Evolutionary conservation across 2,329 filamentous ascomycete species (phyloP), one percentile per base, ranked within the genome.

Genomic region (Neopestalotiopsis sp.): DNA sequence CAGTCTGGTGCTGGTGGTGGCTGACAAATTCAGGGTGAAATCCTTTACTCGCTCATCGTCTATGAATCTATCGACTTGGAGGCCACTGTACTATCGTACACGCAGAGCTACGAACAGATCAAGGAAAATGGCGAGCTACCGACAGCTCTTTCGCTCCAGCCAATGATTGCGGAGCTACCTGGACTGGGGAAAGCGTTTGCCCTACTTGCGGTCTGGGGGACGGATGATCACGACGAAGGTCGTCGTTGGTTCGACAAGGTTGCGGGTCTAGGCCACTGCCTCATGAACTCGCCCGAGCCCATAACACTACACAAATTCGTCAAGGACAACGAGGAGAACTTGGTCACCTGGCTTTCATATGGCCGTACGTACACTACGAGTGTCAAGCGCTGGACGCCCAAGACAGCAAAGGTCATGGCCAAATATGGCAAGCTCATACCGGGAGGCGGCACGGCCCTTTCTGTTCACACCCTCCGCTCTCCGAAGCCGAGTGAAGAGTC

Each of bases 161-260:
- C 78, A 24, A 69, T 77, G 13, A 71, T 78, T 0, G 68, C 79
- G 12, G 77, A 80, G 42, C 70, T 77, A 2, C 79, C 80, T 0
- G 69, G 69, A 9, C 49, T 75, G 1, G 79, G 79, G 0, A 76
- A 74, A 65, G 38, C 72, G 0, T 69, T 82, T 1, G 69, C 70
- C 0, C 28, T 76, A 6, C 56, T 72, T 0, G 79, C 78, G 38
- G 75, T 76, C 2, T 83, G 81, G 80, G 72, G 75, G 17, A 77
- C 75, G 1, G 72, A 76, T 5, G 74, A 79, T n/a, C 71, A 77
- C 3, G 75, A 77, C 3, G 73, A 75, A 10, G 79, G 77, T 6
- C 71, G 74, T 30, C 67, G 56, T 5, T 78, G 75, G 75, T 69
- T 77, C 3, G 70, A 74, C 2, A 78, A 74, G 57, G 68, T 80